Evolutionary conservation across 768 basidiomycete species (phyloP).

Genomic region (Macrolepiota dolichaula): DNA sequence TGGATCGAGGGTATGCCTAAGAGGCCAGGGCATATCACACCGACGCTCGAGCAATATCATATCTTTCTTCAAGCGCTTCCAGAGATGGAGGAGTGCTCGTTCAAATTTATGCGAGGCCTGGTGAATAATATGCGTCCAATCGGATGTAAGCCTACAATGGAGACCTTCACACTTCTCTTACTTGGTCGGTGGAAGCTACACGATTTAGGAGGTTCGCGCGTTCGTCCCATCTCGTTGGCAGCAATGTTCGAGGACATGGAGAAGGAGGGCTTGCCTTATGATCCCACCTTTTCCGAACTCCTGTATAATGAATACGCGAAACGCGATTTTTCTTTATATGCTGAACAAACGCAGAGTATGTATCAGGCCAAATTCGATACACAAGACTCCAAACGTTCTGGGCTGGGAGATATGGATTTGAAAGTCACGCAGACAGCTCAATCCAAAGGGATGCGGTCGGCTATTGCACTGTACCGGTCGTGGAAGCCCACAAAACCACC

Average conservation of each 20-base stretch:
- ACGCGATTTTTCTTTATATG: conserved; percentile 31
- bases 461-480: not conserved
- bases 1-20: conserved; percentile 56
- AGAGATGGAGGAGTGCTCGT: conserved; percentile 20
- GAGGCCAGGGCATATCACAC: conserved; percentile 41
- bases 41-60: conserved; percentile 54
- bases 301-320: conserved; percentile 43
- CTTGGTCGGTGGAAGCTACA: conserved; percentile 34
- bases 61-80: conserved; percentile 41
- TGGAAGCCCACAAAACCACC: conserved; percentile 1
- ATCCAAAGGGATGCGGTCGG: conserved; percentile 4
- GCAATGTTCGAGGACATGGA: conserved; percentile 46
- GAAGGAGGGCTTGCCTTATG: conserved; percentile 37
- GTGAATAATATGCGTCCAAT: conserved; percentile 11
- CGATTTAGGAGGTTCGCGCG: conserved; percentile 21
- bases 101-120: conserved; percentile 27
- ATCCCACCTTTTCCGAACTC: conserved; percentile 35
- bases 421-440: conserved; percentile 1
- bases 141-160: conserved; percentile 35
- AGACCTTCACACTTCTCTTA: conserved; percentile 49
- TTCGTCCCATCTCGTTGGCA: conserved; percentile 32
- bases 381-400: conserved; percentile 17
- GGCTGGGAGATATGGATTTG: not conserved
- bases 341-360: conserved; percentile 31
- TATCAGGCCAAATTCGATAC: conserved; percentile 24